These are phyloP conservation scores for Xerocomellus amylosporus DNA, from an alignment of 768 basidiomycete species.

Conservation along the genomic window DNA sequence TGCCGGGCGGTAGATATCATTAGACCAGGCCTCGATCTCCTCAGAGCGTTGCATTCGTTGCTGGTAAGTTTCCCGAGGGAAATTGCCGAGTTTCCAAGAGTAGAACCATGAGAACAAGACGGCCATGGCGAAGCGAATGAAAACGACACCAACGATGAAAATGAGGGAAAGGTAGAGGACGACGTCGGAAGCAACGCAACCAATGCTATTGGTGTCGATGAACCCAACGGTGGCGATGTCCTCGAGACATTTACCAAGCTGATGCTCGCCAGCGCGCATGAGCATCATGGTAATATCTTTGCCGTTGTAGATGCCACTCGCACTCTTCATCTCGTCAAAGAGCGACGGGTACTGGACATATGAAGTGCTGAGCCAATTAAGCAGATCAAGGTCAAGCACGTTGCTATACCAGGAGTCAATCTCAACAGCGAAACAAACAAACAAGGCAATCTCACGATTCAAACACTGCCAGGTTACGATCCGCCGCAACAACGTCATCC, in stretches of 20 bases:
- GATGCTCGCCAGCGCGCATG: slow-evolving; percentile 63
- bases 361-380: slow-evolving; percentile 78
- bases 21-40: slow-evolving; percentile 95
- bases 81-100: slow-evolving; percentile 92
- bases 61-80: slow-evolving; percentile 89
- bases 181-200: slow-evolving; percentile 92
- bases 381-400: slow-evolving; percentile 85
- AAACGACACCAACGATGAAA: slow-evolving; percentile 96
- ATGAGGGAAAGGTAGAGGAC: slow-evolving; percentile 93
- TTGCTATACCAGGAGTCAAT: slow-evolving; percentile 41
- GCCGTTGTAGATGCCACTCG: slow-evolving; percentile 71
- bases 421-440: slow-evolving; percentile 1
- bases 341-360: slow-evolving; percentile 81
- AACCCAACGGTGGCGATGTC: slow-evolving; percentile 88
- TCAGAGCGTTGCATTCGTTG: slow-evolving; percentile 85
- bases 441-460: slow-evolving; percentile 66
- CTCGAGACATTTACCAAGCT: slow-evolving; percentile 76
- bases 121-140: slow-evolving; percentile 94
- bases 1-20: slow-evolving; percentile 92
- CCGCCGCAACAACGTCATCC: slow-evolving; percentile 69
- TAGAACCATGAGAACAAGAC: slow-evolving; percentile 98
- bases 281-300: slow-evolving; percentile 89
- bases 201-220: slow-evolving; percentile 91
- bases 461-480: slow-evolving; percentile 87
- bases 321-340: slow-evolving; percentile 72